Conservation (phyloP, 306 rosid species). For the Acmispon strigosus region DNA sequence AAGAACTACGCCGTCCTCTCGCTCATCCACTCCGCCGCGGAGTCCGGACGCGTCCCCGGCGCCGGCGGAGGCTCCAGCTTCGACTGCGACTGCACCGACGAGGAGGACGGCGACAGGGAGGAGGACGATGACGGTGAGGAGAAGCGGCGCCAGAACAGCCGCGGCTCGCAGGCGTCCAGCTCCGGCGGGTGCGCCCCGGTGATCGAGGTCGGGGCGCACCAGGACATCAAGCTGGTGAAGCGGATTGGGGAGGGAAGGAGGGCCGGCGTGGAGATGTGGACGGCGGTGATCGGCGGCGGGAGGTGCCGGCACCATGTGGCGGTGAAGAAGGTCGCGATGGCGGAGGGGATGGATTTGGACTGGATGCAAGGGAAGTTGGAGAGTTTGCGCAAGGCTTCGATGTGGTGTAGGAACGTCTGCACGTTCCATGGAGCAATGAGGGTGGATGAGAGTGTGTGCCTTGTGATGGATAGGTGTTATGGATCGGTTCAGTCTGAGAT, state of each 20-base stretch:
- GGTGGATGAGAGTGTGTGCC: constrained; percentile 71
- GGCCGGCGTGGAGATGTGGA: constrained; percentile 83
- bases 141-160: constrained; percentile 43
- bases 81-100: constrained; percentile 60
- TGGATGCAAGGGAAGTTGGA: constrained; percentile 82
- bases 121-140: constrained; percentile 34
- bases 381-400: constrained; percentile 75
- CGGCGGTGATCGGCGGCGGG: constrained; percentile 51
- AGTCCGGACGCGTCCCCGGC: not conserved
- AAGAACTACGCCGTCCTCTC: constrained; percentile 89
- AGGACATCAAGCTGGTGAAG: constrained; percentile 60
- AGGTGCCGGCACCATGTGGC: constrained; percentile 76
- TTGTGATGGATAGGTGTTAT: constrained; percentile 77
- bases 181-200: constrained; percentile 86
- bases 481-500: constrained; percentile 95
- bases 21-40: constrained; percentile 47
- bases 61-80: constrained; percentile 23
- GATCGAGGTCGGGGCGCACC: constrained; percentile 79
- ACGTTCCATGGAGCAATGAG: constrained; percentile 84
- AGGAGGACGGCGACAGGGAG: constrained; percentile 32
- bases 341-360: constrained; percentile 68
- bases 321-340: constrained; percentile 65
- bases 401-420: constrained; percentile 99
- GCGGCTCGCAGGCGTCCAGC: constrained; percentile 57
- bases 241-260: constrained; percentile 76